Conservation (phyloP, 1,284 basidiomycete genomes). For the Apiotrichum laibachii region DNA sequence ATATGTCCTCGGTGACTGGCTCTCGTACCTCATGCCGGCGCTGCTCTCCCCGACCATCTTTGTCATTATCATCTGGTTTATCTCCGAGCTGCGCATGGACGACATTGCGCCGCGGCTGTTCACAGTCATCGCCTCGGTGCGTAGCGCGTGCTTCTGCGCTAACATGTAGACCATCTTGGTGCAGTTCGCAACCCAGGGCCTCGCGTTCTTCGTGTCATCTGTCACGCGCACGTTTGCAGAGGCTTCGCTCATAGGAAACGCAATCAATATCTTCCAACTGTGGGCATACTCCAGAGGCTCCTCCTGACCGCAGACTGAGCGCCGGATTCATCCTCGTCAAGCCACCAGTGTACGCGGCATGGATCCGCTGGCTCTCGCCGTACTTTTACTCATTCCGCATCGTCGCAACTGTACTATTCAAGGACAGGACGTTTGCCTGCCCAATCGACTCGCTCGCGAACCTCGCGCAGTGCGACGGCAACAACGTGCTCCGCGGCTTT, state of each 20-base stretch:
- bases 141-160: background rate
- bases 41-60: slow-evolving; percentile 48
- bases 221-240: slow-evolving; percentile 48
- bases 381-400: slow-evolving; percentile 49
- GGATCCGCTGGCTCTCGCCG: slow-evolving; percentile 52
- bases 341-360: slow-evolving; percentile 52
- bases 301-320: slow-evolving; percentile 22
- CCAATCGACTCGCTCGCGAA: slow-evolving; percentile 42
- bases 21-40: slow-evolving; percentile 46
- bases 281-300: background rate
- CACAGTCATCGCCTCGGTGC: slow-evolving; percentile 46
- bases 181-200: slow-evolving; percentile 51
- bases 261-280: slow-evolving; percentile 39
- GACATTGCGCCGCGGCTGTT: slow-evolving; percentile 51
- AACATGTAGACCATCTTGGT: slow-evolving; percentile 36
- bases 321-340: slow-evolving; percentile 46
- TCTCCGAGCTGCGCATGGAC: slow-evolving; percentile 48
- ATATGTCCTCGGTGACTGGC: slow-evolving; percentile 49
- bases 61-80: slow-evolving; percentile 48
- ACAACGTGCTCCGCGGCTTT: slow-evolving; percentile 52
- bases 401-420: slow-evolving; percentile 50
- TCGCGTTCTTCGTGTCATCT: slow-evolving; percentile 50
- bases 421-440: slow-evolving; percentile 51
- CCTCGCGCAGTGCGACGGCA: slow-evolving; percentile 51
- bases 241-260: slow-evolving; percentile 49